Evolutionary conservation across 2,329 filamentous ascomycete species (phyloP).

Genomic region (Ophiostoma populinum): DNA sequence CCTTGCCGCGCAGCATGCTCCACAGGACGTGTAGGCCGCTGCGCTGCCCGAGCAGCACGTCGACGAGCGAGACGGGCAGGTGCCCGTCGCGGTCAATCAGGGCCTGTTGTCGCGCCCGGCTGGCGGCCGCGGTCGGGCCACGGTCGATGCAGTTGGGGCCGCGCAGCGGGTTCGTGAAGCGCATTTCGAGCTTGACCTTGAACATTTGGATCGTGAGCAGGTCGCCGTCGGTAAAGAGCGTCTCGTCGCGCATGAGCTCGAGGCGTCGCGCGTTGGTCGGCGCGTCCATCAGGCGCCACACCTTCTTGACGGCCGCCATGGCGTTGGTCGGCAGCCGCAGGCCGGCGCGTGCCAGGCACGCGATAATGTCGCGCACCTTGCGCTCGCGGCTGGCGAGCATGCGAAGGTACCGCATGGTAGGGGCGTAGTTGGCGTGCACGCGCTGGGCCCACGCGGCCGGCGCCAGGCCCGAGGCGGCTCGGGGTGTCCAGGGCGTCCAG

Average conservation of each 20-base stretch:
- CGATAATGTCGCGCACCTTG: slow-evolving; percentile 43
- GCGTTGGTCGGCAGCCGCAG: slow-evolving; percentile 31
- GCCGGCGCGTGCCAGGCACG: slow-evolving; percentile 38
- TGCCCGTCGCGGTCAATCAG: no score
- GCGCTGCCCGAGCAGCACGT: slow-evolving; percentile 43
- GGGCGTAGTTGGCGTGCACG: neutral
- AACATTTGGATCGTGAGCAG: slow-evolving; percentile 47
- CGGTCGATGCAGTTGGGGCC: slow-evolving; percentile 33
- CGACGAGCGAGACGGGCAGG: slow-evolving; percentile 28
- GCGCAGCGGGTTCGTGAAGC: slow-evolving; percentile 45
- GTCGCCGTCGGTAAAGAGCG: slow-evolving; percentile 40
- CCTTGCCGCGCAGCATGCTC: slow-evolving; percentile 39
- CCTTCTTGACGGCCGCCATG: slow-evolving; percentile 33
- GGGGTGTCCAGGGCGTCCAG: neutral
- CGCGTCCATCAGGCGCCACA: slow-evolving; percentile 59
- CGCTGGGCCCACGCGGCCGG: neutral
- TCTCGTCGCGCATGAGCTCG: slow-evolving; percentile 28
- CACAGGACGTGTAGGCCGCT: slow-evolving; percentile 35
- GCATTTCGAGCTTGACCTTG: slow-evolving; percentile 55
- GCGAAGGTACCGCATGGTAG: slow-evolving; percentile 42
- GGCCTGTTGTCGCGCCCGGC: no score
- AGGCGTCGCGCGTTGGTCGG: slow-evolving; percentile 35
- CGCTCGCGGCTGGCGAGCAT: slow-evolving; percentile 45
- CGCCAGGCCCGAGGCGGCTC: neutral
- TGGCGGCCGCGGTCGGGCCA: no score